A percentile compares a stretch with the other conserved stretches of the same genome.
Evolutionary conservation across 1,284 basidiomycete genomes (phyloP).

Genomic region (Takashimella tepidaria): DNA sequence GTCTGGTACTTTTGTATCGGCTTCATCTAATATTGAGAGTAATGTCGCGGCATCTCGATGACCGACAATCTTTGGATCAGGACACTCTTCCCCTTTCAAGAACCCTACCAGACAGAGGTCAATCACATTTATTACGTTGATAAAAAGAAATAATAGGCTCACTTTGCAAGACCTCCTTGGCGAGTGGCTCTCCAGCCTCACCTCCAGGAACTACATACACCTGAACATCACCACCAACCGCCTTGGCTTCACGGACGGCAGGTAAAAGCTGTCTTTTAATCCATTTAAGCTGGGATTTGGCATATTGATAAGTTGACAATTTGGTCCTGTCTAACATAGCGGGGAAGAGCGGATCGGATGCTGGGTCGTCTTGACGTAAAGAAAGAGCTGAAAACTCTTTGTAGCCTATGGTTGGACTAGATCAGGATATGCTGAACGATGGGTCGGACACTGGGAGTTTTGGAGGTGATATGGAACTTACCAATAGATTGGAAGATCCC

Average conservation of each 20-base stretch:
- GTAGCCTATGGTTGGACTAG: conserved; percentile 75
- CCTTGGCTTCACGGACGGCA: conserved; percentile 57
- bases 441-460: no score
- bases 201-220: conserved; percentile 53
- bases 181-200: conserved; percentile 57
- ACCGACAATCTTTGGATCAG: conserved; percentile 59
- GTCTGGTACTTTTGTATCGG: conserved; percentile 15
- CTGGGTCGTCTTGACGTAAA: conserved; percentile 28
- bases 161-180: conserved; percentile 55
- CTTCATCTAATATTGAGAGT: conserved; percentile 51
- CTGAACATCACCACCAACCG: conserved; percentile 39
- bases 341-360: conserved; percentile 48
- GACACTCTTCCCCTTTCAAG: conserved; percentile 54
- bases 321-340: conserved; percentile 74
- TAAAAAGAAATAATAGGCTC: conserved; percentile 18
- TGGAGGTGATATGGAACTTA: conserved; percentile 42
- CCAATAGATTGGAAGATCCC: conserved; percentile 97
- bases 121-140: no score
- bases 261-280: conserved; percentile 85
- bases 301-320: conserved; percentile 81
- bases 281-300: conserved; percentile 88
- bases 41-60: conserved; percentile 53
- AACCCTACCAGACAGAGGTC: no score
- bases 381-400: conserved; percentile 68
- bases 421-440: no score